These are phyloP conservation scores for Pyrus bretschneideri DNA, from an alignment of 306 rosid species.

Conservation along the genomic window DNA sequence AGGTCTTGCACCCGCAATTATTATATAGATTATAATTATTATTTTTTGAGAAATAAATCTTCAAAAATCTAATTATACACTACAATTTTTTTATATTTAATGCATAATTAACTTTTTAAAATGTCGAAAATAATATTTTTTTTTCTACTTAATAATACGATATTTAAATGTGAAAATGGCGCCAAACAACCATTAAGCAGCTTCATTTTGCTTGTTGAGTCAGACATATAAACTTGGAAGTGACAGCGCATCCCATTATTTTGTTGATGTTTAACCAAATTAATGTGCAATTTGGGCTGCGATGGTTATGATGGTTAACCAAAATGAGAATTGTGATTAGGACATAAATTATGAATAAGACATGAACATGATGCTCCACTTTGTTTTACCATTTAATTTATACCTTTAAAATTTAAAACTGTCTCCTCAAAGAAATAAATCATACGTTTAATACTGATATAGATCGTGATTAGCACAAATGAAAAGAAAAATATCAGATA, in stretches of 20 bases:
- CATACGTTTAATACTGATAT: neutral
- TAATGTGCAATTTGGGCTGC: neutral
- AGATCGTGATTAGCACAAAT: neutral
- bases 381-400: neutral
- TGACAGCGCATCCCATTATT: slow-evolving; percentile 6
- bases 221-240: neutral
- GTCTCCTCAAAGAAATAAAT: neutral
- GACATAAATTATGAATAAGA: neutral
- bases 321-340: neutral
- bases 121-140: too few relatives aligned
- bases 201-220: neutral
- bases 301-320: neutral
- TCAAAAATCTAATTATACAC: too few relatives aligned
- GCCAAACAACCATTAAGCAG: neutral
- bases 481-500: too few relatives aligned
- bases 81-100: too few relatives aligned
- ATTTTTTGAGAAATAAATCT: too few relatives aligned
- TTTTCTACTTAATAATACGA: too few relatives aligned
- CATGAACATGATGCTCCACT: neutral
- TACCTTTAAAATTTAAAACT: neutral
- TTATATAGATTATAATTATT: too few relatives aligned
- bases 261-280: neutral
- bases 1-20: neutral
- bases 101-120: too few relatives aligned
- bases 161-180: neutral